These are phyloP conservation scores for Naganishia kalamii DNA, from an alignment of 768 basidiomycete species.

Conservation along the genomic window DNA sequence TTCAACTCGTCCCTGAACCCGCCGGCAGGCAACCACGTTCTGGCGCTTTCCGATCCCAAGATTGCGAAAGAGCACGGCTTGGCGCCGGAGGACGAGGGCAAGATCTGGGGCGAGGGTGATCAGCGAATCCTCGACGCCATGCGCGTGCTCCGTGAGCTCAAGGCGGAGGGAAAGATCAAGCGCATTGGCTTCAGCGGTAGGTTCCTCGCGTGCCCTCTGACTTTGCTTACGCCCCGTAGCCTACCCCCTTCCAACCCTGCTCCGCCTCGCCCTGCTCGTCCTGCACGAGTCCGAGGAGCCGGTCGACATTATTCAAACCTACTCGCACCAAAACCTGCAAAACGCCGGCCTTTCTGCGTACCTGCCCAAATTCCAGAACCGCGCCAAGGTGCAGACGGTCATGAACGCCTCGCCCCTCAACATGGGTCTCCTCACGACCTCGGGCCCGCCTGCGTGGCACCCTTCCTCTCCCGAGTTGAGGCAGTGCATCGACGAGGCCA, in stretches of 20 bases:
- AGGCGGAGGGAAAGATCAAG: conserved; percentile 38
- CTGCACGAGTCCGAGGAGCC: conserved; percentile 23
- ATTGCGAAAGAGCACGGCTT: conserved; percentile 23
- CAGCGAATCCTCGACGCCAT: conserved; percentile 30
- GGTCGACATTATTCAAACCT: conserved; percentile 43
- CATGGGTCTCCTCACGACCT: conserved; percentile 43
- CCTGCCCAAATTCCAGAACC: conserved; percentile 27
- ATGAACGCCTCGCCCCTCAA: conserved; percentile 44
- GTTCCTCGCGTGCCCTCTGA: background rate
- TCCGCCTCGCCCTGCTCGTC: conserved; percentile 40
- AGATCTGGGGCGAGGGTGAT: conserved; percentile 32
- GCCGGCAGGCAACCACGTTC: conserved; percentile 30
- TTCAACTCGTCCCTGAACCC: conserved; percentile 31
- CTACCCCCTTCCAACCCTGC: conserved; percentile 42
- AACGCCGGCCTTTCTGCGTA: conserved; percentile 35
- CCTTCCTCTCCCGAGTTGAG: conserved; percentile 27
- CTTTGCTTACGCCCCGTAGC: conserved; percentile 20
- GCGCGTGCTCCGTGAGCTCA: conserved; percentile 29
- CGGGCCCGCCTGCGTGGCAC: conserved; percentile 43
- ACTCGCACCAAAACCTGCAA: conserved; percentile 44
- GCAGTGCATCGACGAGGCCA: conserved; percentile 24
- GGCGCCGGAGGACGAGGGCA: background rate
- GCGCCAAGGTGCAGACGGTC: conserved; percentile 32
- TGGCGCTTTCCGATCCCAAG: conserved; percentile 10
- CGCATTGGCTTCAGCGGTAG: conserved; percentile 38